A percentile compares a stretch with the other conserved stretches of the same genome.
phyloP scores from a whole-genome alignment of 345 rosid genomes.

The Salix purpurea region DNA sequence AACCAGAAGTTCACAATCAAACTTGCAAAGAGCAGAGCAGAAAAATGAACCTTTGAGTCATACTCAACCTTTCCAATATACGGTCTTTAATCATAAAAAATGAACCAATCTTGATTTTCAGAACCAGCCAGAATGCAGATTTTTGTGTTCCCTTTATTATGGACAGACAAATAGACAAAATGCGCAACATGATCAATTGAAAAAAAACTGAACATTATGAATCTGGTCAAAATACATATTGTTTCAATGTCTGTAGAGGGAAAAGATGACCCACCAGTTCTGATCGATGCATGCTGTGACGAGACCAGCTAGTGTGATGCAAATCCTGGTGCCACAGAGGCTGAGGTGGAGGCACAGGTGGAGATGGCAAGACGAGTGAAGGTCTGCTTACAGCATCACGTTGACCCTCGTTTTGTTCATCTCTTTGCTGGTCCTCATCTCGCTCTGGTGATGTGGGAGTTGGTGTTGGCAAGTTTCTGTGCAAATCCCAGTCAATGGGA shows the following conservation, averaged over 20 bases:
- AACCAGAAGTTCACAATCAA: not conserved
- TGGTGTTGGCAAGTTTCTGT: slow-evolving; percentile 59
- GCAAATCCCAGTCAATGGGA: slow-evolving; percentile 93
- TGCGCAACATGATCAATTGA: not conserved
- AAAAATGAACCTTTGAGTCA: not conserved
- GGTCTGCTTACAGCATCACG: slow-evolving; percentile 50
- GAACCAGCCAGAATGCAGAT: not conserved
- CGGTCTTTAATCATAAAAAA: not conserved
- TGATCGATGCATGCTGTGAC: slow-evolving; percentile 81
- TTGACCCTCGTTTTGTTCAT: slow-evolving; percentile 55
- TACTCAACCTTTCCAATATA: not conserved
- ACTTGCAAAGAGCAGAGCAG: not conserved
- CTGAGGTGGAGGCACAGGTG: slow-evolving; percentile 89
- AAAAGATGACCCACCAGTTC: slow-evolving; percentile 65
- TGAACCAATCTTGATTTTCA: not conserved
- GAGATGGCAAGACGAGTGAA: slow-evolving; percentile 61
- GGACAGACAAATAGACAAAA: not conserved
- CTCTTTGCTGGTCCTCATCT: slow-evolving; percentile 63
- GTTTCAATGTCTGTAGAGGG: not conserved
- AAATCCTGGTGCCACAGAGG: slow-evolving; percentile 93
- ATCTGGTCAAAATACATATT: not conserved
- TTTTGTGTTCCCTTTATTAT: not conserved
- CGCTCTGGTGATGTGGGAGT: slow-evolving; percentile 57
- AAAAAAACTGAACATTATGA: not conserved
- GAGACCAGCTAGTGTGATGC: slow-evolving; percentile 81